Evolutionary conservation across 306 rosid species (phyloP).

Genomic region (Malus domestica): ASM211411v1 NC_041798.1:27145501-27146000

Average conservation of each 20-base stretch:
- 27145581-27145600: too few species aligned
- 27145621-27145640: too few species aligned
- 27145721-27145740: neutral
- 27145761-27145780: slow-evolving; percentile 27
- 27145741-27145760: slow-evolving; percentile 23
- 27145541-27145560: too few species aligned
- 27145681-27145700: neutral
- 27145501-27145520: too few species aligned
- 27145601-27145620: too few species aligned
- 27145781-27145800: neutral
- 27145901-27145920: slow-evolving; percentile 11
- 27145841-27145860: slow-evolving; percentile 16
- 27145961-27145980: slow-evolving; percentile 25
- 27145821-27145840: slow-evolving; percentile 21
- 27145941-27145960: slow-evolving; percentile 25
- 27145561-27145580: too few species aligned
- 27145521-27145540: too few species aligned
- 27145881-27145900: slow-evolving; percentile 25
- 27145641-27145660: neutral
- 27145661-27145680: neutral
- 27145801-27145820: slow-evolving; percentile 30
- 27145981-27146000: slow-evolving; percentile 22
- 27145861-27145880: slow-evolving; percentile 29
- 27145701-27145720: slow-evolving; percentile 29
- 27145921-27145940: neutral